Evolutionary conservation across 257 asterid species (phyloP), one percentile per base, ranked within the genome.

Genomic region (Galeopsis tetrahit): DNA sequence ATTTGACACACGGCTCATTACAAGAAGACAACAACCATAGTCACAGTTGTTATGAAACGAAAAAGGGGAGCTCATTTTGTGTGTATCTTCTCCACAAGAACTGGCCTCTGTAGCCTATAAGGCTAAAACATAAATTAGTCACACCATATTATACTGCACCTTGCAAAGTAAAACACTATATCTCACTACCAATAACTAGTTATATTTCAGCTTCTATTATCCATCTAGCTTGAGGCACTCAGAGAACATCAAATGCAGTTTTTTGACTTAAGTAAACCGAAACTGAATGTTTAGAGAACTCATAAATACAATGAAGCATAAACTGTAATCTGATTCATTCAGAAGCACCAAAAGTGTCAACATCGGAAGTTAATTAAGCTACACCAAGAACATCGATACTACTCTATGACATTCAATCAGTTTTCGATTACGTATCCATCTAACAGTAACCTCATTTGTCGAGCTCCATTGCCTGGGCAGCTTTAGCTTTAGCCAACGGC

Each of bases 401-500:
- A 40, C 43, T 49, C 65, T 51, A 36, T 5, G 34, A 34, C 44
- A 71, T 39, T 71, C 48, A 32, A 57, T 68, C 65, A 21, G 7
- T 32, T 64, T 36, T 48, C 49, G 31, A n/a, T 14, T 28, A 57
- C 44, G 61, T 28, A 60, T 32, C 52, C 55, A 67, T 64, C 69
- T 11, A 3, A 70, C 36, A 52, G 61, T 57, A 67, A 82, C 79
- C 82, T 89, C 90, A 95, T 33, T 88, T 83, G 77, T 95, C 97
- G 52, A 95, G 60, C 82, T 92, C 97, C 98, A 95, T 95, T 9
- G 97, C 99, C 72, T 95, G 99, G 35, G 96, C 97, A 72, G 97
- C 99, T 83, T 92, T 92, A 77, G 99, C 98, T 83, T 90, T 95
- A 7, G 96, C 96, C 80, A 87, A 80, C 6, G 96, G 84, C 3